Conservation (phyloP, 257 asterid genomes). For the Scutellaria galericulata region DNA sequence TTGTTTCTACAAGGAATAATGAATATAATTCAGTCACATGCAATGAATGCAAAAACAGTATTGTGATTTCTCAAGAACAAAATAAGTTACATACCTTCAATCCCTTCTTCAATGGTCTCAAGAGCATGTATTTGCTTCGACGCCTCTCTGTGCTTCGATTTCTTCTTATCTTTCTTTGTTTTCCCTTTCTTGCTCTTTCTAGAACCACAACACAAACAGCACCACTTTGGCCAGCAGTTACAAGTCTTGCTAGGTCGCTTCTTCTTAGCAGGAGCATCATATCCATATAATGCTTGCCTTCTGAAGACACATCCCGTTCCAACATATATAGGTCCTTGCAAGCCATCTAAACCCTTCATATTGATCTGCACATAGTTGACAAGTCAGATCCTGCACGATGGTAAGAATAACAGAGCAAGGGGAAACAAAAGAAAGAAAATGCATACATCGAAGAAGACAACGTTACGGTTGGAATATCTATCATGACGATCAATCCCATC, state of each 20-base stretch:
- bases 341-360: constrained; percentile 95
- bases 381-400: constrained; percentile 33
- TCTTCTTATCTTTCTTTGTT: constrained; percentile 62
- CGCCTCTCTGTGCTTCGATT: constrained; percentile 73
- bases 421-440: constrained; percentile 13
- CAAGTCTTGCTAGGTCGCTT: constrained; percentile 86
- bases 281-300: constrained; percentile 88
- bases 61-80: neutral
- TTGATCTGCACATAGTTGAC: constrained; percentile 62
- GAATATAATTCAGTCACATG: constrained; percentile 2
- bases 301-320: constrained; percentile 95
- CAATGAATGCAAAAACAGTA: neutral
- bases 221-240: constrained; percentile 91
- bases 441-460: constrained; percentile 91
- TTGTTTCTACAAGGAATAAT: constrained; percentile 48
- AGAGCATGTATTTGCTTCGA: constrained; percentile 94
- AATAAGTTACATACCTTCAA: constrained; percentile 50
- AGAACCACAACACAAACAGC: constrained; percentile 67
- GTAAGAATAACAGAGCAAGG: neutral
- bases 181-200: constrained; percentile 62
- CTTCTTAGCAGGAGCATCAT: constrained; percentile 77
- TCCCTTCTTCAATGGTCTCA: constrained; percentile 87
- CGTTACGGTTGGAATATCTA: constrained; percentile 89
- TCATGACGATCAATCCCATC: constrained; percentile 91
- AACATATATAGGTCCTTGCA: constrained; percentile 96